phyloP scores from a whole-genome alignment of 2,329 filamentous ascomycete species.

The Arthrobotrys entomopaga region DNA sequence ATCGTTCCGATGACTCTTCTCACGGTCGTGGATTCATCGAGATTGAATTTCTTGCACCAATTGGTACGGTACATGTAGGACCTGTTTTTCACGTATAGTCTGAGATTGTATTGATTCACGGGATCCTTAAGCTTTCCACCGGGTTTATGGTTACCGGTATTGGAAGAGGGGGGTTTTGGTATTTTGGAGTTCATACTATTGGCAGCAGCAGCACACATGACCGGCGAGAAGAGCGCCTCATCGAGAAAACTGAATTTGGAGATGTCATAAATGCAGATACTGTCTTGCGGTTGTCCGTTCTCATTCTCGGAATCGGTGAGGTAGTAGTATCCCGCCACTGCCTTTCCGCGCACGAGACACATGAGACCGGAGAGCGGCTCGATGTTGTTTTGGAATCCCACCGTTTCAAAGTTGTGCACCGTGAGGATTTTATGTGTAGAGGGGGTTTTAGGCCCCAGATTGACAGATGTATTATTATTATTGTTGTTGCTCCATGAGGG shows the following conservation, averaged over 20 bases:
- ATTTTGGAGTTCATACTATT: background rate
- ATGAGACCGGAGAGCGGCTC: conserved; percentile 15
- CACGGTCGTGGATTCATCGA: conserved; percentile 5
- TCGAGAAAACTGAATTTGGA: conserved; percentile 24
- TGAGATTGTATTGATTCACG: background rate
- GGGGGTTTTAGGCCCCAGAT: background rate
- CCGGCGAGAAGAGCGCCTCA: conserved; percentile 17
- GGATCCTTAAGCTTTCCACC: background rate
- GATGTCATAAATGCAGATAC: conserved; percentile 8
- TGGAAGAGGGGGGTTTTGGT: background rate
- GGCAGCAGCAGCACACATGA: background rate
- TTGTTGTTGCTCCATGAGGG: background rate
- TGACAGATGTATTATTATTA: no score
- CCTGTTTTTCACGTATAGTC: conserved; percentile 14
- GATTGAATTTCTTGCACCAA: conserved; percentile 8
- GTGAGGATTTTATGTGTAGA: conserved; percentile 19
- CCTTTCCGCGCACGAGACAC: conserved; percentile 10
- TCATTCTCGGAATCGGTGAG: background rate
- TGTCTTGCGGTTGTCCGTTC: background rate
- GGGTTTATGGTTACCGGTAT: no score
- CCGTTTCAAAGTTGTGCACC: conserved; percentile 5
- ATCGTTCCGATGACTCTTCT: conserved; percentile 14
- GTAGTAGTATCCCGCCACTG: background rate
- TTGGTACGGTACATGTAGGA: conserved; percentile 17
- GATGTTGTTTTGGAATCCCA: conserved; percentile 5